These are phyloP conservation scores for Penicillium subrubescens DNA, from an alignment of 495 filamentous ascomycete genomes.

Conservation along the genomic window DNA sequence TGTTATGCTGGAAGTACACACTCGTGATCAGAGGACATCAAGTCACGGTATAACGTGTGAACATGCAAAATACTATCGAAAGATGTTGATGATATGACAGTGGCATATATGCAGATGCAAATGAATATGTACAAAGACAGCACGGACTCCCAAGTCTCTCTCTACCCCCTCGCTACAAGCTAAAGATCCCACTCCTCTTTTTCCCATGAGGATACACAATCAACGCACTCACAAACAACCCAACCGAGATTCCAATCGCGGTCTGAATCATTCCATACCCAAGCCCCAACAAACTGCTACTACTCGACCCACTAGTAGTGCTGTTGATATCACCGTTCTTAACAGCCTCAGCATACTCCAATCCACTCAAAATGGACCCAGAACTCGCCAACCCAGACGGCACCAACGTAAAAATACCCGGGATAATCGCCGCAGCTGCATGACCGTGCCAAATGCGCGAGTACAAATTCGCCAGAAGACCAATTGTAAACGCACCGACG, in stretches of 20 bases:
- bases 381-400: conserved; percentile 80
- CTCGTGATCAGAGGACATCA: too few relatives aligned
- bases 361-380: conserved; percentile 76
- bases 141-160: too few relatives aligned
- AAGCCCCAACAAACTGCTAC: conserved; percentile 26
- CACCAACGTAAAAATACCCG: conserved; percentile 92
- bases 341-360: conserved; percentile 74
- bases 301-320: conserved; percentile 11
- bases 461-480: conserved; percentile 82
- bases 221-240: conserved; percentile 77
- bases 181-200: conserved; percentile 80
- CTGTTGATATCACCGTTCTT: conserved; percentile 19
- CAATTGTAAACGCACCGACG: conserved; percentile 79
- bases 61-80: neutral
- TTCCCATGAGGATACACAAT: conserved; percentile 84
- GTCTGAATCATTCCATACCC: conserved; percentile 83
- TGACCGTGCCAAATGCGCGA: conserved; percentile 76
- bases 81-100: neutral
- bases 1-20: too few relatives aligned
- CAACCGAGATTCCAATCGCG: conserved; percentile 86
- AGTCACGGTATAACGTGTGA: too few relatives aligned
- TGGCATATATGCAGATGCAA: neutral
- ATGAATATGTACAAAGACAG: neutral
- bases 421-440: conserved; percentile 81
- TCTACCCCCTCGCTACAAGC: conserved; percentile 51